Conservation (phyloP, 768 basidiomycete genomes). For the Mycena crocata region DNA sequence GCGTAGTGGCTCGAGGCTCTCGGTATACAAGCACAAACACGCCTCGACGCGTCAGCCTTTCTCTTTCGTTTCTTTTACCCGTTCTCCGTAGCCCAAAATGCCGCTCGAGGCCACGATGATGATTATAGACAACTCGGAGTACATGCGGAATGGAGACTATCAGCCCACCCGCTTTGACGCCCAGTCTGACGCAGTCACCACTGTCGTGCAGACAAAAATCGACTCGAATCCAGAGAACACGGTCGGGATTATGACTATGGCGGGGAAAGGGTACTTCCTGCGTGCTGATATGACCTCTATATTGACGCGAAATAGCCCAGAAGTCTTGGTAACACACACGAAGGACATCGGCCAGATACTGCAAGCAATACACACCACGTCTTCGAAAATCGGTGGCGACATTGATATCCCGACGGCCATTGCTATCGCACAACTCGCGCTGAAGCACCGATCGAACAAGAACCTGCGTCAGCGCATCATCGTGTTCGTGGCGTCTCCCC, state of each 20-base stretch:
- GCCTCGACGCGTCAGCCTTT: slow-evolving; percentile 36
- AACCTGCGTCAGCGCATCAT: slow-evolving; percentile 96
- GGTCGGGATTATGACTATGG: slow-evolving; percentile 98
- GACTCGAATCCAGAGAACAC: slow-evolving; percentile 98
- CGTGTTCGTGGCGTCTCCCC: slow-evolving; percentile 92
- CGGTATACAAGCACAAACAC: background rate
- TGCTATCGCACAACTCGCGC: slow-evolving; percentile 92
- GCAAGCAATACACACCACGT: slow-evolving; percentile 76
- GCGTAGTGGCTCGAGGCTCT: background rate
- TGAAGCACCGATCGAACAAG: slow-evolving; percentile 99
- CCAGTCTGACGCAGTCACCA: slow-evolving; percentile 91
- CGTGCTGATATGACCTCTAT: background rate
- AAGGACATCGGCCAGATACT: slow-evolving; percentile 95
- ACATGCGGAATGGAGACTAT: slow-evolving; percentile 96
- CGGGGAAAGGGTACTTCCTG: slow-evolving; percentile 85
- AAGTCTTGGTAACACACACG: slow-evolving; percentile 96
- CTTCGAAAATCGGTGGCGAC: slow-evolving; percentile 80
- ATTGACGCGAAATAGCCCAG: slow-evolving; percentile 67
- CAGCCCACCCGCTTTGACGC: slow-evolving; percentile 88
- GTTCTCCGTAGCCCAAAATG: slow-evolving; percentile 63
- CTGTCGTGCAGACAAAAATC: slow-evolving; percentile 92
- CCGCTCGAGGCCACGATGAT: slow-evolving; percentile 98
- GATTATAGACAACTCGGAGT: slow-evolving; percentile 97
- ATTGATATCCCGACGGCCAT: slow-evolving; percentile 93
- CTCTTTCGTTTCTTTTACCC: slow-evolving; percentile 6